phyloP scores from a whole-genome alignment of 331 rosid species.

The Saraca asoca region DNA sequence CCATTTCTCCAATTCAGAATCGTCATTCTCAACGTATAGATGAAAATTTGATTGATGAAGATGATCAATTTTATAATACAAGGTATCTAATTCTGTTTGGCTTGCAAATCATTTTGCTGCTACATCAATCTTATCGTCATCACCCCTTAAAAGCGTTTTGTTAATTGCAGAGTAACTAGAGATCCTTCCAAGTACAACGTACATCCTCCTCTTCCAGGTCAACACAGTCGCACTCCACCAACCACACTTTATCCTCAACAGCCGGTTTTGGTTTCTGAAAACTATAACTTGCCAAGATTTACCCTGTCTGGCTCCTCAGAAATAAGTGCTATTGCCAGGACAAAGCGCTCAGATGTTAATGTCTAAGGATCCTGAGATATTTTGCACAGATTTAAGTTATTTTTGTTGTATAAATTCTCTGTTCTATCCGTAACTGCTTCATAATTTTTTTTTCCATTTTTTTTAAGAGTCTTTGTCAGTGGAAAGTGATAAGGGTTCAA shows the following conservation, averaged over 20 bases:
- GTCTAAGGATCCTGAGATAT: conserved; percentile 44
- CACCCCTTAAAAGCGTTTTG: conserved; percentile 10
- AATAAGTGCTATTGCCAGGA: conserved; percentile 49
- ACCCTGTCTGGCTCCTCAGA: conserved; percentile 61
- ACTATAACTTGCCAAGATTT: conserved; percentile 71
- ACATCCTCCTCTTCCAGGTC: conserved; percentile 89
- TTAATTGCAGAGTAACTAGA: conserved; percentile 51
- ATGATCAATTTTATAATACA: conserved; percentile 53
- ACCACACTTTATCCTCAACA: conserved; percentile 94
- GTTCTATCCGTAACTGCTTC: conserved; percentile 39
- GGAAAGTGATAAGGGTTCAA: conserved; percentile 27
- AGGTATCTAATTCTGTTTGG: conserved; percentile 50
- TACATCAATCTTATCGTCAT: conserved; percentile 8
- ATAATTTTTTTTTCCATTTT: conserved; percentile 43
- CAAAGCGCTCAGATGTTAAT: conserved; percentile 87
- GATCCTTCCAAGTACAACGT: conserved; percentile 70
- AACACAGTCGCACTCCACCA: conserved; percentile 79
- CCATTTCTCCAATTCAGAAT: conserved; percentile 57
- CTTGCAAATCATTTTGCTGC: conserved; percentile 19
- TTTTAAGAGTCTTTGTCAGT: conserved; percentile 38
- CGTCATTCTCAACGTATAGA: conserved; percentile 63
- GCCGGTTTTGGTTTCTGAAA: conserved; percentile 78
- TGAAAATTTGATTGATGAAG: conserved; percentile 59
- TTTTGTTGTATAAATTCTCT: conserved; percentile 30
- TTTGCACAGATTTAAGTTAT: conserved; percentile 34